Percentiles rank a stretch among this genome's conserved stretches.
phyloP scores from a whole-genome alignment of 257 asterid genomes.

The Solanum pimpinellifolium region DNA sequence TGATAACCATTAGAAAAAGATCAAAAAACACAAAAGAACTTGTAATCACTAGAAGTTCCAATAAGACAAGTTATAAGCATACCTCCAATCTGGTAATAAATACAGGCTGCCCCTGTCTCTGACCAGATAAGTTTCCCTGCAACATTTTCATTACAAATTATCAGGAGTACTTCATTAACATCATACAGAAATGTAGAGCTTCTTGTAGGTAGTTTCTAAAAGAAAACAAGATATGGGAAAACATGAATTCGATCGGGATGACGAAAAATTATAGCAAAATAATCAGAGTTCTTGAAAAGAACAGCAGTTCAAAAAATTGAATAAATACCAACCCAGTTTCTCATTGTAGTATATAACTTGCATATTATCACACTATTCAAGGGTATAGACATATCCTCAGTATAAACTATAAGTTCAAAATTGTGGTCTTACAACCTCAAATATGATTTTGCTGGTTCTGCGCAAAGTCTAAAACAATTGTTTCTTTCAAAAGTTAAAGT shows the following conservation, averaged over 20 bases:
- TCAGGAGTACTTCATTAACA: neutral
- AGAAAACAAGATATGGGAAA: neutral
- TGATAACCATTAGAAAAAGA: neutral
- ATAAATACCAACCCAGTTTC: neutral
- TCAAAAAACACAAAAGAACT: neutral
- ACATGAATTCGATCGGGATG: neutral
- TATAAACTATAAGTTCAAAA: neutral
- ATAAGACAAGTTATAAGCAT: neutral
- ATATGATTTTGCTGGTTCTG: neutral
- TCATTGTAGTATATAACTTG: neutral
- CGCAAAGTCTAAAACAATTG: neutral
- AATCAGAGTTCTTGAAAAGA: neutral
- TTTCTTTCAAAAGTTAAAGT: neutral
- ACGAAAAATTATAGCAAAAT: neutral
- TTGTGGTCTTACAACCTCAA: neutral
- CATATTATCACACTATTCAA: neutral
- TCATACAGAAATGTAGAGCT: neutral
- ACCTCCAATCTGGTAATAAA: slow-evolving; percentile 96
- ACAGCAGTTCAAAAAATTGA: neutral
- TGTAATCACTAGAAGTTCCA: neutral
- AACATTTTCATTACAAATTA: slow-evolving; percentile 1
- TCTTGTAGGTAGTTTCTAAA: neutral
- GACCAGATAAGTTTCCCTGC: slow-evolving; percentile 94
- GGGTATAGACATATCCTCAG: neutral
- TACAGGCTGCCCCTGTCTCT: slow-evolving; percentile 95